Evolutionary conservation across 192 early-diverging fungal genomes (phyloP).

Genomic region (Coemansia erecta): DNA sequence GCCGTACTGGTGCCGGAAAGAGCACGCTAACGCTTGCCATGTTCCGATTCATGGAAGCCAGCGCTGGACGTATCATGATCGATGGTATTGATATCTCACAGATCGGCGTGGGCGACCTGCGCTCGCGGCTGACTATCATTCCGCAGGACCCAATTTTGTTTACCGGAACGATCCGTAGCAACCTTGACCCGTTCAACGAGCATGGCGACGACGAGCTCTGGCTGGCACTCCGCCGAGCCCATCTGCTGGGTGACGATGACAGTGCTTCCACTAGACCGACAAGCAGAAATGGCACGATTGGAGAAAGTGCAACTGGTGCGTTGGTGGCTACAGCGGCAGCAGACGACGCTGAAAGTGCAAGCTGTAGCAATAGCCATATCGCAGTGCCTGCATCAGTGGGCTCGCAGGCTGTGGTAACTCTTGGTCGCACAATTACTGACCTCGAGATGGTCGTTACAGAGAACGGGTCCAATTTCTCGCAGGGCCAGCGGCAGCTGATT

Average conservation of each 20-base stretch:
- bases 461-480: slow-evolving; percentile 74
- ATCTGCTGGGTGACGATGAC: slow-evolving; percentile 53
- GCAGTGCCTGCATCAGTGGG: background rate
- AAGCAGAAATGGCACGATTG: background rate
- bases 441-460: slow-evolving; percentile 48
- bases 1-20: slow-evolving; percentile 72
- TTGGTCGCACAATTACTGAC: slow-evolving; percentile 38
- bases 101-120: slow-evolving; percentile 71
- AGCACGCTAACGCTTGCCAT: slow-evolving; percentile 71
- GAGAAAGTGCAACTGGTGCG: slow-evolving; percentile 16
- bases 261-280: background rate
- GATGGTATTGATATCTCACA: slow-evolving; percentile 71
- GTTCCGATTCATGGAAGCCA: slow-evolving; percentile 78
- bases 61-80: slow-evolving; percentile 63
- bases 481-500: slow-evolving; percentile 83
- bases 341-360: background rate
- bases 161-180: slow-evolving; percentile 62
- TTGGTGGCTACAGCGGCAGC: slow-evolving; percentile 5
- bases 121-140: slow-evolving; percentile 73
- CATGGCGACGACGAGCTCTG: slow-evolving; percentile 75
- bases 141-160: slow-evolving; percentile 65
- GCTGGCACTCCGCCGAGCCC: slow-evolving; percentile 65
- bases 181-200: slow-evolving; percentile 81
- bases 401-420: slow-evolving; percentile 6
- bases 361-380: slow-evolving; percentile 3